Conservation (phyloP, 176 grass and related monocot genomes). For the Lolium perenne region DNA sequence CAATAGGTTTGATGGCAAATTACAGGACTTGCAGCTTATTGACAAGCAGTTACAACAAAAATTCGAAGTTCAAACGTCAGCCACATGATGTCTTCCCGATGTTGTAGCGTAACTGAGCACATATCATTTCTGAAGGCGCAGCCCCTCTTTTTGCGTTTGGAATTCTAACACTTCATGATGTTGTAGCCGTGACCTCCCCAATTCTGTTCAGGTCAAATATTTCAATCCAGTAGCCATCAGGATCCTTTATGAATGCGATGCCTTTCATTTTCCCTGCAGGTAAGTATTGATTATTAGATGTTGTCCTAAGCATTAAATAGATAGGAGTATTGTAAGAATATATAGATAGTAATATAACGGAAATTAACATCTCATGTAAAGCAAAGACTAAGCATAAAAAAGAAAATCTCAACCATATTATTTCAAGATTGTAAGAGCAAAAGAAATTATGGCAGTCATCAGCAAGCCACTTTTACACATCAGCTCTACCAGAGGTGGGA, state of each 20-base stretch:
- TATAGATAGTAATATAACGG: no score
- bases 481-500: not conserved
- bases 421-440: not conserved
- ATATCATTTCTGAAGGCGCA: not conserved
- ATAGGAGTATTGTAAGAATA: not conserved
- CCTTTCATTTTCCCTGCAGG: slow-evolving; percentile 92
- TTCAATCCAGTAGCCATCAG: slow-evolving; percentile 98
- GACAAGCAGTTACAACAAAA: no score
- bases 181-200: slow-evolving; percentile 47
- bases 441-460: not conserved
- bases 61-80: not conserved
- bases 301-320: not conserved
- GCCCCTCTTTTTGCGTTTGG: not conserved
- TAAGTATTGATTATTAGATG: not conserved
- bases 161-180: slow-evolving; percentile 48
- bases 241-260: slow-evolving; percentile 97
- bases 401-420: not conserved
- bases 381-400: slow-evolving; percentile 1
- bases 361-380: not conserved
- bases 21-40: no score
- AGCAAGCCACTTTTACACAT: not conserved
- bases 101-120: not conserved
- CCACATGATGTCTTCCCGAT: not conserved
- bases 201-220: slow-evolving; percentile 89
- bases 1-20: no score